phyloP scores from a whole-genome alignment of 2,329 filamentous ascomycete species.

The Didymella pinodella region DNA sequence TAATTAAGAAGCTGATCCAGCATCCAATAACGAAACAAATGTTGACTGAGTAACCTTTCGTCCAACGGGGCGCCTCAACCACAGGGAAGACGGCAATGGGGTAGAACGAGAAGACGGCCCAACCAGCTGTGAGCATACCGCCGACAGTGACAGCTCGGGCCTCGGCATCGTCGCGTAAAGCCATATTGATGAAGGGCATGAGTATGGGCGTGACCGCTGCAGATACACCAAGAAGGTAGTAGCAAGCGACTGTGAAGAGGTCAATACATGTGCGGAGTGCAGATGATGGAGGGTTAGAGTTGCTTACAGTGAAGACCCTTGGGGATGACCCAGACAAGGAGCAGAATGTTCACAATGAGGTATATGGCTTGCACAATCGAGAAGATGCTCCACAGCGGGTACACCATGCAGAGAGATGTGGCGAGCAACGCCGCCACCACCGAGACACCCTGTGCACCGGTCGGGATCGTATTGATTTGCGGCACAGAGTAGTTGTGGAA shows the following conservation, averaged over 20 bases:
- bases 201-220: slow-evolving; percentile 48
- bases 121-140: slow-evolving; percentile 53
- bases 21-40: slow-evolving; percentile 57
- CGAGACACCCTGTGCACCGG: slow-evolving; percentile 58
- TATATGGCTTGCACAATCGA: slow-evolving; percentile 52
- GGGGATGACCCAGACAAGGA: slow-evolving; percentile 61
- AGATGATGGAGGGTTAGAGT: neutral
- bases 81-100: slow-evolving; percentile 48
- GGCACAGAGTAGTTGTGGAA: slow-evolving; percentile 54
- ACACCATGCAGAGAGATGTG: slow-evolving; percentile 60
- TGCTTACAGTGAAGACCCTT: slow-evolving; percentile 50
- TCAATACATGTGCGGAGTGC: slow-evolving; percentile 8
- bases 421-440: slow-evolving; percentile 60
- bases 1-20: slow-evolving; percentile 54
- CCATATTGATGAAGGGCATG: slow-evolving; percentile 51
- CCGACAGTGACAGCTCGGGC: slow-evolving; percentile 60
- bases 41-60: slow-evolving; percentile 58
- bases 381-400: slow-evolving; percentile 60
- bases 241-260: slow-evolving; percentile 38
- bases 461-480: slow-evolving; percentile 61
- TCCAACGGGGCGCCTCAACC: slow-evolving; percentile 55
- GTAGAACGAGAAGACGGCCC: slow-evolving; percentile 49
- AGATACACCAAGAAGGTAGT: slow-evolving; percentile 47
- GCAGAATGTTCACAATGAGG: slow-evolving; percentile 56
- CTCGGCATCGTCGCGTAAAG: slow-evolving; percentile 55